Evolutionary conservation across 495 filamentous ascomycete genomes (phyloP).

Genomic region (Lophium mytilinum): DNA sequence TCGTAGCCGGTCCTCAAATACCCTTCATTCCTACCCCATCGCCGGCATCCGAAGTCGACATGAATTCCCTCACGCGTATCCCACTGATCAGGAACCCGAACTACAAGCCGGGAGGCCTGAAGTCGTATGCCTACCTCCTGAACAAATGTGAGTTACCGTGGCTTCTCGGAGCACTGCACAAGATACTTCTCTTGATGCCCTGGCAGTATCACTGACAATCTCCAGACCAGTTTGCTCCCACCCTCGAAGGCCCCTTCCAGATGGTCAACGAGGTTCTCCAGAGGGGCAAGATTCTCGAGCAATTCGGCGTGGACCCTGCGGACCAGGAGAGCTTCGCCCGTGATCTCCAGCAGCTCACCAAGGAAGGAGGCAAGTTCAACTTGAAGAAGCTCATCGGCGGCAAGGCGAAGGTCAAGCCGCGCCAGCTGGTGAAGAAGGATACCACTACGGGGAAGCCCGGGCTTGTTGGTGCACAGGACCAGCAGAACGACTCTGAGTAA

Average conservation of each 20-base stretch:
- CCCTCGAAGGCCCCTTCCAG: slow-evolving; percentile 59
- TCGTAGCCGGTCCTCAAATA: too few relatives aligned
- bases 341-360: slow-evolving; percentile 2
- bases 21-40: too few relatives aligned
- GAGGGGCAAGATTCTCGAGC: slow-evolving; percentile 38
- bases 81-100: slow-evolving; percentile 45
- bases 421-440: slow-evolving; percentile 45
- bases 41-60: not conserved
- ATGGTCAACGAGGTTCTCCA: slow-evolving; percentile 39
- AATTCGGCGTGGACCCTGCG: too few relatives aligned
- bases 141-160: slow-evolving; percentile 45
- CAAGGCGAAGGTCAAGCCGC: slow-evolving; percentile 33
- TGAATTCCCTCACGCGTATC: slow-evolving; percentile 14
- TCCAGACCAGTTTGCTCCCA: slow-evolving; percentile 53
- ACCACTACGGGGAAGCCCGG: slow-evolving; percentile 35
- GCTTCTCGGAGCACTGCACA: not conserved
- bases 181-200: not conserved
- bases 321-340: too few relatives aligned
- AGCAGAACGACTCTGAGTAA: slow-evolving; percentile 57
- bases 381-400: slow-evolving; percentile 34
- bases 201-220: not conserved
- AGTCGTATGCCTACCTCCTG: slow-evolving; percentile 63
- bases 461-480: slow-evolving; percentile 60
- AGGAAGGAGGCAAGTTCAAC: slow-evolving; percentile 14
- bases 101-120: slow-evolving; percentile 58